Evolutionary conservation across 2,329 filamentous ascomycete genomes (phyloP).

Genomic region (Calonectria fujianensis): DNA sequence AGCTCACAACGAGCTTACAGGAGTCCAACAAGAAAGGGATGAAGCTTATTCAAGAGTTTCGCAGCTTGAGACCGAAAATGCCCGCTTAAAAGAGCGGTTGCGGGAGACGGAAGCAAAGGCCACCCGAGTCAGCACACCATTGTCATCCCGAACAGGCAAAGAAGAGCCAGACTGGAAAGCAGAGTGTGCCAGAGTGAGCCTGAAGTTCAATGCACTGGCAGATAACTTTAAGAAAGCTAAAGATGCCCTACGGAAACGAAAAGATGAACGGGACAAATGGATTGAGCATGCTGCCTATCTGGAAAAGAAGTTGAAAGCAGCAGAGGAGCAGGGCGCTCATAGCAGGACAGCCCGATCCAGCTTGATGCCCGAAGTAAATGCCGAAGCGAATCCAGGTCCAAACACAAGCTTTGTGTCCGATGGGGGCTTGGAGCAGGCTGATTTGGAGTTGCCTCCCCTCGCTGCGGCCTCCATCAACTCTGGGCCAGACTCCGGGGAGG

Average conservation of each 20-base stretch:
- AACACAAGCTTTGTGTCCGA: slow-evolving; percentile 50
- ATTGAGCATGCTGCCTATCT: slow-evolving; percentile 65
- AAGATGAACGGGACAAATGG: slow-evolving; percentile 67
- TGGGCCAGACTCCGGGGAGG: slow-evolving; percentile 29
- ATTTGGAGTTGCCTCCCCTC: slow-evolving; percentile 54
- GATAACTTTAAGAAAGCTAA: slow-evolving; percentile 65
- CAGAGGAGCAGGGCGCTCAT: slow-evolving; percentile 64
- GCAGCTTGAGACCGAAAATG: slow-evolving; percentile 48
- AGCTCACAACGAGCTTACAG: slow-evolving; percentile 64
- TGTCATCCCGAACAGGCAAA: slow-evolving; percentile 7
- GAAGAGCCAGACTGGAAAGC: slow-evolving; percentile 52
- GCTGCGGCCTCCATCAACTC: slow-evolving; percentile 47
- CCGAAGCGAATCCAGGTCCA: slow-evolving; percentile 42
- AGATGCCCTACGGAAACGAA: slow-evolving; percentile 63
- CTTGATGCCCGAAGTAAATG: slow-evolving; percentile 35
- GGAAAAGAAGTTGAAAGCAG: slow-evolving; percentile 64
- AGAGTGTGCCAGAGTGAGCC: slow-evolving; percentile 62
- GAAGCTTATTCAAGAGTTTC: slow-evolving; percentile 37
- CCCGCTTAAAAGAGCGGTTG: slow-evolving; percentile 45
- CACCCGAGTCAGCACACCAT: slow-evolving; percentile 3
- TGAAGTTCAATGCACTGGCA: slow-evolving; percentile 64
- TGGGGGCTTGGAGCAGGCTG: slow-evolving; percentile 52
- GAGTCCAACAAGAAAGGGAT: slow-evolving; percentile 47
- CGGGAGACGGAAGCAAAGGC: slow-evolving; percentile 32
- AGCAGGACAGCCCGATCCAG: slow-evolving; percentile 39